Percentiles rank a stretch among this genome's conserved stretches.
These are phyloP conservation scores for Talaromyces sp. DNA, from an alignment of 2,329 filamentous ascomycete genomes.

Conservation along the genomic window DNA sequence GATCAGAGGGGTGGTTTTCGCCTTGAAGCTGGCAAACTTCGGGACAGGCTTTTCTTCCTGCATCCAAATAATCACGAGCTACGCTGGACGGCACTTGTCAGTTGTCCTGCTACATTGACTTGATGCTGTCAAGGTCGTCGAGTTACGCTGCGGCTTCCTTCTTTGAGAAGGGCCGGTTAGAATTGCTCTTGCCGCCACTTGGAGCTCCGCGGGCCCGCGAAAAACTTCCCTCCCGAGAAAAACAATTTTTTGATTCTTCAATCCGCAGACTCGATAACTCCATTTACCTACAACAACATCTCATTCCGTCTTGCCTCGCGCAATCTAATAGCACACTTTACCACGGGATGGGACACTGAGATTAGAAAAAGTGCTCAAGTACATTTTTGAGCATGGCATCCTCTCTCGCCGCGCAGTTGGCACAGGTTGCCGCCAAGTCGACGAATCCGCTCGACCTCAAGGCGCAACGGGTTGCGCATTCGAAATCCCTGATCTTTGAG, in stretches of 20 bases:
- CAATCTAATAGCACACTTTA: background rate
- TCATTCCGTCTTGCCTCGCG: background rate
- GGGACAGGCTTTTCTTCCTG: constrained; percentile 51
- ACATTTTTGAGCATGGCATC: constrained; percentile 61
- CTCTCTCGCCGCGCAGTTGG: constrained; percentile 87
- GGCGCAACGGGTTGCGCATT: constrained; percentile 85
- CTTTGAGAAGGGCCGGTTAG: constrained; percentile 14
- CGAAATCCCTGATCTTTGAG: constrained; percentile 93
- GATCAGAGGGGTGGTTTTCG: constrained; percentile 36
- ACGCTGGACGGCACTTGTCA: background rate
- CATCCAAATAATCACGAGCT: constrained; percentile 9
- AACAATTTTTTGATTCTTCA: constrained; percentile 23
- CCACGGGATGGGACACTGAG: constrained; percentile 12
- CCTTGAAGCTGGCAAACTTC: constrained; percentile 72
- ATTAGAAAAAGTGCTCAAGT: background rate
- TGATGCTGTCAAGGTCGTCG: constrained; percentile 30
- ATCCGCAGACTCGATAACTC: background rate
- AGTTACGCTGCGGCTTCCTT: background rate
- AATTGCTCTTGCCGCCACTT: constrained; percentile 20
- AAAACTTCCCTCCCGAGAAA: constrained; percentile 26
- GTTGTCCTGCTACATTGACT: constrained; percentile 33
- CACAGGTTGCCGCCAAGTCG: constrained; percentile 83
- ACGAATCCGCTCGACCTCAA: constrained; percentile 89
- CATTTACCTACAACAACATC: constrained; percentile 6
- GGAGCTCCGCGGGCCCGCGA: constrained; percentile 21